phyloP scores from a whole-genome alignment of 805 yeast genomes.

The Citeromyces nyonsensis region DNA sequence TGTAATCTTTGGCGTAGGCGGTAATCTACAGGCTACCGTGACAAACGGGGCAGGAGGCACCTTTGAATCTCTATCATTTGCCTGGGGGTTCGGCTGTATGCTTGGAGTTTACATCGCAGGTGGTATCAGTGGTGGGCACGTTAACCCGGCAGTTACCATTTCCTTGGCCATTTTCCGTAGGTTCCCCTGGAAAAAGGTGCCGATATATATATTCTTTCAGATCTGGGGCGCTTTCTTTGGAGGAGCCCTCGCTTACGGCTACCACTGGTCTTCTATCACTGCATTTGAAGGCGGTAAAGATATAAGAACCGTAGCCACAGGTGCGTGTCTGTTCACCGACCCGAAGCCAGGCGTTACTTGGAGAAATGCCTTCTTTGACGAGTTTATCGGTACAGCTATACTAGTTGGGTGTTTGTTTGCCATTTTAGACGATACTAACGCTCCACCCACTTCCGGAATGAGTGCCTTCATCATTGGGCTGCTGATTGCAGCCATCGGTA shows the following conservation, averaged over 20 bases:
- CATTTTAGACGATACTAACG: slow-evolving; percentile 32
- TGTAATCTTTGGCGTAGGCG: slow-evolving; percentile 30
- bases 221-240: slow-evolving; percentile 31
- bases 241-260: slow-evolving; percentile 26
- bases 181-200: slow-evolving; percentile 32
- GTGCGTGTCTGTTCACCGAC: slow-evolving; percentile 29
- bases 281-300: slow-evolving; percentile 17
- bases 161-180: slow-evolving; percentile 30
- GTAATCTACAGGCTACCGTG: slow-evolving; percentile 24
- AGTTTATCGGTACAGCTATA: slow-evolving; percentile 25
- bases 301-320: slow-evolving; percentile 16
- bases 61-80: slow-evolving; percentile 23
- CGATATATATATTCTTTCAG: slow-evolving; percentile 28
- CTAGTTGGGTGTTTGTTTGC: slow-evolving; percentile 31
- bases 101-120: slow-evolving; percentile 34
- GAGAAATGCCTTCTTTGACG: slow-evolving; percentile 29
- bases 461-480: slow-evolving; percentile 32
- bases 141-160: slow-evolving; percentile 37
- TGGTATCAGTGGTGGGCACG: slow-evolving; percentile 44
- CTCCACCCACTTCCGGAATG: slow-evolving; percentile 23
- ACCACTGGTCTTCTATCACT: slow-evolving; percentile 22
- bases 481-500: slow-evolving; percentile 26
- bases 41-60: slow-evolving; percentile 23
- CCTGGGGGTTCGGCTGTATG: slow-evolving; percentile 42
- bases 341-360: slow-evolving; percentile 18